Evolutionary conservation across 1,284 basidiomycete genomes (phyloP), one percentile per base, ranked within the genome.

Genomic region (Cystobasidium sp.): DNA sequence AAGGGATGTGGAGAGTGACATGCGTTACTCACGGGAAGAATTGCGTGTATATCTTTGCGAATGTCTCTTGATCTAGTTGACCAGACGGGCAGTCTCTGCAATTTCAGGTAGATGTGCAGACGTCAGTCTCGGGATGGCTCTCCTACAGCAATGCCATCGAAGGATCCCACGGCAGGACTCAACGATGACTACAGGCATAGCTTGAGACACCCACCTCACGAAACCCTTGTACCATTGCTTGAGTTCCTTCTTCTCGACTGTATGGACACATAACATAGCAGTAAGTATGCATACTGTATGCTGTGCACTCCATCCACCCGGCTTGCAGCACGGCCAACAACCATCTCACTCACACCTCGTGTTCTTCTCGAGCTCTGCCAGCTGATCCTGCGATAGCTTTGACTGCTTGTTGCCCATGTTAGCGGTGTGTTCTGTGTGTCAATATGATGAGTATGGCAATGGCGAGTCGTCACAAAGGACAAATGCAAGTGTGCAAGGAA

Each of bases 41-140:
- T 72, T 99, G 96, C 82, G 96, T 94, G 88, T 99, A 99, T 87
- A 99, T 99, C 83, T 92, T 91, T 81, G 91, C 88, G 84, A 99
- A 99, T 83, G 97, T 96, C 70, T 89, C 86, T 87, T 94, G 97
- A 87, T 98, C 93, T 79, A 99, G 89, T 80, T 94, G 91, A 56
- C 97, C 97, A 5, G 93, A 92, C 0, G 97, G 97, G 83, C 97
- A 99, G 84, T 99, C 97, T 84, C 96, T 98, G 81, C 96, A 99
- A 62, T 96, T 96, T 84, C 98, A 98, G 87, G 98, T 97, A 93
- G 92, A 94, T 82, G 66, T 69, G 31, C 31, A 31, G 31, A 31
- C 31, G 31, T 31, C 31, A 31, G 31, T 31, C 31, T 31, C 31
- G 31, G 39, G 9, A 12, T 14, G 12, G 18, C 7, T 41, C 37